Percentiles rank a stretch among this genome's conserved stretches.
Conservation (phyloP, 2,329 filamentous ascomycete genomes). For the Aureobasidium sp. region DNA sequence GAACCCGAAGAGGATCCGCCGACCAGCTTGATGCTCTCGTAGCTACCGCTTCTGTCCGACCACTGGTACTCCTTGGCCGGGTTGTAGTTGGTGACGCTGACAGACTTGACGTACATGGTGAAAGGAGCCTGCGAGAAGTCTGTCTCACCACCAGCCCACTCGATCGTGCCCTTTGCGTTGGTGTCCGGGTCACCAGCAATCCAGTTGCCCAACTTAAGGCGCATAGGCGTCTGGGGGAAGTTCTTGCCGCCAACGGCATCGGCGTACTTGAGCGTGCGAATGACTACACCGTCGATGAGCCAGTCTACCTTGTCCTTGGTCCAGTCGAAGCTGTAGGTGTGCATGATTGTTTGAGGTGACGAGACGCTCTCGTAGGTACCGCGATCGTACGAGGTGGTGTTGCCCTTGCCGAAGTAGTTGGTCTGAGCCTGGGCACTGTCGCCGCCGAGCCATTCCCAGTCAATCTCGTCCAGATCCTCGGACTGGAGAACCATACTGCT, state of each 20-base stretch:
- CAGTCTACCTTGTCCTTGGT: conserved; percentile 49
- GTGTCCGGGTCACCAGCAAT: conserved; percentile 37
- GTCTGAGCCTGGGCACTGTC: conserved; percentile 54
- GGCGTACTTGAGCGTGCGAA: conserved; percentile 59
- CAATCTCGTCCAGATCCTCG: conserved; percentile 76
- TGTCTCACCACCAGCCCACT: conserved; percentile 57
- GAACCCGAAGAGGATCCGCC: neutral
- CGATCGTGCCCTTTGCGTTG: conserved; percentile 48
- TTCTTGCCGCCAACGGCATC: conserved; percentile 59
- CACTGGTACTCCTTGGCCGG: conserved; percentile 43
- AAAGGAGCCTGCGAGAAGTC: conserved; percentile 41
- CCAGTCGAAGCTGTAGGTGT: conserved; percentile 66
- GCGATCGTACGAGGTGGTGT: conserved; percentile 62
- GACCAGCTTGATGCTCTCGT: conserved; percentile 38
- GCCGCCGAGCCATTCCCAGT: conserved; percentile 71
- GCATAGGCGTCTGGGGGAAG: conserved; percentile 72
- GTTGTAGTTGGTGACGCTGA: conserved; percentile 45
- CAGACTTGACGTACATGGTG: conserved; percentile 43
- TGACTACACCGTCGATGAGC: conserved; percentile 57
- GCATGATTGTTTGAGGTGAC: conserved; percentile 47
- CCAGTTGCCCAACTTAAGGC: conserved; percentile 47
- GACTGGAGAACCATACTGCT: conserved; percentile 75
- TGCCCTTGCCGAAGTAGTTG: conserved; percentile 70
- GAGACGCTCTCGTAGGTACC: conserved; percentile 52
- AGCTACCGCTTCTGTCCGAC: conserved; percentile 40